These are phyloP conservation scores for Rhodomyrtus tomentosa DNA, from an alignment of 345 rosid species.

Conservation along the genomic window DNA sequence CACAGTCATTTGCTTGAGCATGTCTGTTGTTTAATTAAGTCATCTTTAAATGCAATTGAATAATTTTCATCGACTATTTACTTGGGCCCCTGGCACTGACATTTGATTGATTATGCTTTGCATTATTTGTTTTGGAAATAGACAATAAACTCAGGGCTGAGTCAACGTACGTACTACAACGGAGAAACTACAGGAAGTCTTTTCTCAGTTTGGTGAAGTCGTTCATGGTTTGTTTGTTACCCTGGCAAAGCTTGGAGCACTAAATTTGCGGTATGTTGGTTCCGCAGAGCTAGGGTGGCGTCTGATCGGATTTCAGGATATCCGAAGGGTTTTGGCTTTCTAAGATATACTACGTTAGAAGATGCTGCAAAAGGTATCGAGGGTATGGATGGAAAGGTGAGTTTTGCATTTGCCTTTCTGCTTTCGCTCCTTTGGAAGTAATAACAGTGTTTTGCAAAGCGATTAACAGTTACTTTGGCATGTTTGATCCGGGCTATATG, in stretches of 20 bases:
- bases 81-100: neutral
- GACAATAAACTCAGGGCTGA: slow-evolving; percentile 48
- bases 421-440: neutral
- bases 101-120: neutral
- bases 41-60: neutral
- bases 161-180: slow-evolving; percentile 64
- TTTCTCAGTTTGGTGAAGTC: slow-evolving; percentile 72
- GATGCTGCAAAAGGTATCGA: slow-evolving; percentile 78
- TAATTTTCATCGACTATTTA: neutral
- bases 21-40: neutral
- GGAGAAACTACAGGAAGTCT: slow-evolving; percentile 59
- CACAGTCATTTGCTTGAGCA: neutral
- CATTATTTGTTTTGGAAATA: neutral
- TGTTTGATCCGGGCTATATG: neutral
- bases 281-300: slow-evolving; percentile 59
- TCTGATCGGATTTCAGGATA: slow-evolving; percentile 68
- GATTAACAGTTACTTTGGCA: neutral
- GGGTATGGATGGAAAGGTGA: slow-evolving; percentile 92
- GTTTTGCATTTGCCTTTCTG: neutral
- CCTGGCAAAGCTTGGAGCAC: neutral
- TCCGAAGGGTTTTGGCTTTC: slow-evolving; percentile 94
- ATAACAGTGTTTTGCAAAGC: neutral
- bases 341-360: slow-evolving; percentile 57
- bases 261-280: neutral
- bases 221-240: slow-evolving; percentile 43